These are phyloP conservation scores for Diversispora epigaea DNA, from an alignment of 192 early-diverging fungal species.

Conservation along the genomic window DNA sequence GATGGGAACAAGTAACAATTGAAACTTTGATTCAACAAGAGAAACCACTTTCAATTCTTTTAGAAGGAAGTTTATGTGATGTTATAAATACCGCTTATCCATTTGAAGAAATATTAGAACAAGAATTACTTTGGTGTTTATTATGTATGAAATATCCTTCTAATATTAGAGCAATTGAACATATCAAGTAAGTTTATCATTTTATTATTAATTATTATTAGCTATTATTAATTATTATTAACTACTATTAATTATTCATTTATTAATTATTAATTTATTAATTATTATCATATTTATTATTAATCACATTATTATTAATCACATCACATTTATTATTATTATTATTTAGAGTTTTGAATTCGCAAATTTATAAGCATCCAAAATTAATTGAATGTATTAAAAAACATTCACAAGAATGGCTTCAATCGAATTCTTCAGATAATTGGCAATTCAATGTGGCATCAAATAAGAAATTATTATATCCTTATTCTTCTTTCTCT, in stretches of 20 bases:
- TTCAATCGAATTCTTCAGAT: neutral
- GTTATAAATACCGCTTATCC: constrained; percentile 22
- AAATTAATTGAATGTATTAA: constrained; percentile 12
- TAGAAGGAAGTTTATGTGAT: constrained; percentile 8
- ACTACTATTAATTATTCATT: no score
- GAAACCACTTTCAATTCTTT: constrained; percentile 13
- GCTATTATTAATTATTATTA: no score
- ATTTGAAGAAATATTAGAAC: constrained; percentile 29
- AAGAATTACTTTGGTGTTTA: constrained; percentile 35
- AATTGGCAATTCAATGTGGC: constrained; percentile 30
- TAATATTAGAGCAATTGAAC: constrained; percentile 18
- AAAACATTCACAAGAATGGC: constrained; percentile 7
- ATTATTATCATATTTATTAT: neutral
- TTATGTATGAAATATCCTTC: constrained; percentile 33
- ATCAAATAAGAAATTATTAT: constrained; percentile 25
- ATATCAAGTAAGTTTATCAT: constrained; percentile 13
- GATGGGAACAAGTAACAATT: constrained; percentile 32
- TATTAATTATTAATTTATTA: no score
- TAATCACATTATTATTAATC: neutral
- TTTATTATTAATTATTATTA: no score
- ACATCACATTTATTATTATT: neutral
- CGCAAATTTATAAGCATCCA: constrained; percentile 10
- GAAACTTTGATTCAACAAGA: constrained; percentile 27
- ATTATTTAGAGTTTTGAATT: neutral
- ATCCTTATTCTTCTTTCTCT: constrained; percentile 30